These are phyloP conservation scores for Malassezia equina DNA, from an alignment of 1,284 basidiomycete species.

Conservation along the genomic window DNA sequence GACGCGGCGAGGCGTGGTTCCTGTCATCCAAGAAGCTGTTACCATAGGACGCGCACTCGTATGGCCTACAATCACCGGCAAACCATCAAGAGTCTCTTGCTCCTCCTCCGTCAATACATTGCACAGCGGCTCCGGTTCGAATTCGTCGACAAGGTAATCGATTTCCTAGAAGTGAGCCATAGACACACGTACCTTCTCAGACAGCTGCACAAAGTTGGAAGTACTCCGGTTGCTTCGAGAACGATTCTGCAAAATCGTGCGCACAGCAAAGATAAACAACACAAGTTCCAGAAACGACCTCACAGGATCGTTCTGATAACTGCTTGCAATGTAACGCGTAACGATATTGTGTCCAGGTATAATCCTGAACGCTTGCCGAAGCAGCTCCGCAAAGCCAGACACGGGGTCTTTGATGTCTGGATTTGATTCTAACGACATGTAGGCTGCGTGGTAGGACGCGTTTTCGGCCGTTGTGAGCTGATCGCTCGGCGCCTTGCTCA, in stretches of 20 bases:
- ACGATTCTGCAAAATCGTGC: slow-evolving; percentile 76
- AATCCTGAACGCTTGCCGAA: slow-evolving; percentile 31
- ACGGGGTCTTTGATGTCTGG: not conserved
- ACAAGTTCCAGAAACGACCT: slow-evolving; percentile 82
- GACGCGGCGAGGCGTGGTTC: slow-evolving; percentile 57
- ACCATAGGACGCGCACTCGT: slow-evolving; percentile 65
- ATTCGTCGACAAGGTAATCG: slow-evolving; percentile 89
- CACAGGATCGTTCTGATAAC: slow-evolving; percentile 70
- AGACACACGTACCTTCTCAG: slow-evolving; percentile 61
- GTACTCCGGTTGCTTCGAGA: slow-evolving; percentile 73
- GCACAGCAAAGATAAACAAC: slow-evolving; percentile 69
- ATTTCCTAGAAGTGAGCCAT: slow-evolving; percentile 62
- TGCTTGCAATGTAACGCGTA: slow-evolving; percentile 70
- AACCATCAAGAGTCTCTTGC: slow-evolving; percentile 60
- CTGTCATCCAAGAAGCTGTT: slow-evolving; percentile 60
- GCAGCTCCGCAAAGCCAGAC: not conserved
- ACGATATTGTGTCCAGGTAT: slow-evolving; percentile 82
- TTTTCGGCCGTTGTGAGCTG: not conserved
- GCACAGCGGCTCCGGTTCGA: slow-evolving; percentile 76
- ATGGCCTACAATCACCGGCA: slow-evolving; percentile 71
- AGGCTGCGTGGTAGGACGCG: not conserved
- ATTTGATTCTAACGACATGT: not conserved
- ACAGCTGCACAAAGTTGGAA: slow-evolving; percentile 79
- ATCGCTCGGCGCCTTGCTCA: not conserved
- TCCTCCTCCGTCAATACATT: slow-evolving; percentile 58